Base-by-base conservation (phyloP, 257 asterid genomes). In the Haberlea rhodopensis region DNA sequence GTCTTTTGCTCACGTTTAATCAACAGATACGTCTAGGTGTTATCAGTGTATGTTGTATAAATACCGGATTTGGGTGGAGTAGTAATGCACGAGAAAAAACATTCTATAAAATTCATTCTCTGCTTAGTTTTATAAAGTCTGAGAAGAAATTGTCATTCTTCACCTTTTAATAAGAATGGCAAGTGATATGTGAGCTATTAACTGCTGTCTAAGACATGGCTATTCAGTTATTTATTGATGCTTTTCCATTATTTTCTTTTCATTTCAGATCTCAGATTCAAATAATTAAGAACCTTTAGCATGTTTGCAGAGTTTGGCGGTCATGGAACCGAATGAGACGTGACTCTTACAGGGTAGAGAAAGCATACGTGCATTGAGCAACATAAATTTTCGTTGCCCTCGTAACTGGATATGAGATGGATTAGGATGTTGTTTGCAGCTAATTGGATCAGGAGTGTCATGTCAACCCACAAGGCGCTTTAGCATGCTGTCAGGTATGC, bases 281-380 rank as follows among this genome's bases (percentile, higher is more conserved):
- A n/a, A n/a, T n/a, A n/a, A n/a, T n/a, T n/a, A n/a, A n/a, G n/a
- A n/a, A n/a, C n/a, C n/a, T n/a, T n/a, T n/a, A n/a, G n/a, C n/a
- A n/a, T n/a, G n/a, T 34, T 5, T 64, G 25, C 57, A 20, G 21
- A 53, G 37, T 71, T 18, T 45, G 28, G 27, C 37, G 53, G 65
- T 53, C 45, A 52, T 31, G 40, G 60, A 68, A 65, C 52, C 58
- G 16, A 58, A 19, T 28, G 34, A 63, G 21, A 15, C 25, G 62
- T 46, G n/a, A n/a, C n/a, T n/a, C n/a, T n/a, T n/a, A n/a, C n/a
- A n/a, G n/a, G n/a, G n/a, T n/a, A n/a, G n/a, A n/a, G n/a, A n/a
- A n/a, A 48, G 53, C 54, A 24, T 49, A n/a, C n/a, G n/a, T n/a
- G n/a, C n/a, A n/a, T 53, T 3, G 32, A 64, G 28, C 60, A 63